Base-by-base conservation (phyloP, 176 grass and related monocot species). In the Saccharum officinarum region DNA sequence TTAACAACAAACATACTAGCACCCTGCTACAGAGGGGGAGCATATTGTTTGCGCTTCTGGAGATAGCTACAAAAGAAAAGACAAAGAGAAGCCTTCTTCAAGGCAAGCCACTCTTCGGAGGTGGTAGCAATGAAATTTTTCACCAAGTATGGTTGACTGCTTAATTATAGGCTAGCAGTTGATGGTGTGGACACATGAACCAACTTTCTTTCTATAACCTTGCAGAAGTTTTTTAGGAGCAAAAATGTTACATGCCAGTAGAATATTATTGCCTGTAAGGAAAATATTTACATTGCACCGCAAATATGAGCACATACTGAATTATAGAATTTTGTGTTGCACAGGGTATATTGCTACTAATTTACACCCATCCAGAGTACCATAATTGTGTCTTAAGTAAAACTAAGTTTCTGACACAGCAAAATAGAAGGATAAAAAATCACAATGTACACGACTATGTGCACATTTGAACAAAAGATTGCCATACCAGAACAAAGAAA, bases 141-240 rank as follows among this genome's bases (percentile, higher is more conserved):
- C 63, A 15, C 26, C 28, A 33, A 2, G 28, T 30, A 31, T 66
- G 26, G 63, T 30, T 66, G 63, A 6, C 63, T 15, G 14, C 12
- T 66, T 66, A 31, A 31, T 30, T 28, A 12, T 65, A 65, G 62
- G 62, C 25, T 31, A 30, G 81, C 82, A 61, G 96, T 98, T 77
- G 93, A 92, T 8, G 93, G 93, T 38, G 96, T 98, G 22, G 87
- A 95, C 60, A 98, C 91, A 81, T 90, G 69, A 87, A 92, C 85
- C 57, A 98, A 87, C 65, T 92, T 95, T 87, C 96, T 92, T 90
- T 94, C 84, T 40, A 98, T 94, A 73, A 95, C 91, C 96, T 98
- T 80, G 87, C 91, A 82, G 42, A 71, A 62, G 55, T 69, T 82
- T 17, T 74, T 70, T 50, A 8, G 2, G 38, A 39, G 86, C 14